Conservation (phyloP, 176 grass and related monocot species). For the Lolium rigidum region DNA sequence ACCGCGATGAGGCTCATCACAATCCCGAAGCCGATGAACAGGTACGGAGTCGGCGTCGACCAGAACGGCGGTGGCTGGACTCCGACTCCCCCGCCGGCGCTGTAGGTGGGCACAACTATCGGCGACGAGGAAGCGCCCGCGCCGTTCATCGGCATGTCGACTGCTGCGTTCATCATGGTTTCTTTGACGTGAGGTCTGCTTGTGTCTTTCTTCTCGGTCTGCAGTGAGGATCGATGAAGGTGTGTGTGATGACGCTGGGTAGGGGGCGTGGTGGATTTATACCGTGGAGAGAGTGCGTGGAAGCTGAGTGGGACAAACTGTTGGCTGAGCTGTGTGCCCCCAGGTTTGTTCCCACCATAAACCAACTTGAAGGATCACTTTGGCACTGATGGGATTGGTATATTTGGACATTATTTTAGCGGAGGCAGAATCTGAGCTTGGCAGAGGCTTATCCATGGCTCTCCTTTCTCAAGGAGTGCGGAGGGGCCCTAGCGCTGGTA, state of each 20-base stretch:
- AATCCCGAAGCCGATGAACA: conserved; percentile 63
- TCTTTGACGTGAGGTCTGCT: neutral
- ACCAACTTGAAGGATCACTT: neutral
- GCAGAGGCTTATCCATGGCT: conserved; percentile 13
- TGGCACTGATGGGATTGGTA: neutral
- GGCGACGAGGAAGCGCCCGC: conserved; percentile 18
- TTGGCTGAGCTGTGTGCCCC: conserved; percentile 45
- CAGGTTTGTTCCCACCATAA: conserved; percentile 21
- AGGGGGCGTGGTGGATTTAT: conserved; percentile 29
- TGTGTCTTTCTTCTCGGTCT: neutral
- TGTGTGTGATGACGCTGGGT: neutral
- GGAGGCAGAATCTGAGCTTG: neutral
- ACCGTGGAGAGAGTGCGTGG: conserved; percentile 1
- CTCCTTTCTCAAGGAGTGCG: conserved; percentile 14
- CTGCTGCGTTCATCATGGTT: conserved; percentile 6
- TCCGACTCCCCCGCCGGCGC: neutral
- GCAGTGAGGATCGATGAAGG: neutral
- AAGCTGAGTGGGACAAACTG: neutral
- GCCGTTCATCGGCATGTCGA: conserved; percentile 33
- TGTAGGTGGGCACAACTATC: neutral
- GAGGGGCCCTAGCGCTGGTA: neutral
- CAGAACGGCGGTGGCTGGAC: conserved; percentile 54
- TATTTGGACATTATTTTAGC: neutral
- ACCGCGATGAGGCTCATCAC: conserved; percentile 61
- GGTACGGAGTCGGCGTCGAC: conserved; percentile 68